Evolutionary conservation across 257 asterid species (phyloP).

Genomic region (Leonotis leonurus): DNA sequence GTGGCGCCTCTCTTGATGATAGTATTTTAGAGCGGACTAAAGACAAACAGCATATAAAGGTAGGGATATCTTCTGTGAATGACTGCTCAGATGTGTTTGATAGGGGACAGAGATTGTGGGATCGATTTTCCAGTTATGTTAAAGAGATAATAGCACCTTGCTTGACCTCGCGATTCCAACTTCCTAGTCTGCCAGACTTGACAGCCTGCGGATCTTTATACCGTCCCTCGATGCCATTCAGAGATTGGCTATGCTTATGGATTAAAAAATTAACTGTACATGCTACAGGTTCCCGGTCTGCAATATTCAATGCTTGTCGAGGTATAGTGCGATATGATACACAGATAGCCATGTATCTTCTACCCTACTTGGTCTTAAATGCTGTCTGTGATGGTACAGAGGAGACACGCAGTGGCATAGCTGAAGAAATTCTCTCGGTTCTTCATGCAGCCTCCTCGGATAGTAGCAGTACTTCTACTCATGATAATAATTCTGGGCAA

Average conservation of each 20-base stretch:
- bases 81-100: slow-evolving; percentile 36
- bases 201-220: slow-evolving; percentile 80
- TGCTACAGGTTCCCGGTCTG: slow-evolving; percentile 81
- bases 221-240: slow-evolving; percentile 77
- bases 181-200: slow-evolving; percentile 58
- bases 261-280: slow-evolving; percentile 73
- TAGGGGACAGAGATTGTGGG: slow-evolving; percentile 92
- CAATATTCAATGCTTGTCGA: slow-evolving; percentile 88
- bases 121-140: slow-evolving; percentile 82
- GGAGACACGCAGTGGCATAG: slow-evolving; percentile 83
- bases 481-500: slow-evolving; percentile 64
- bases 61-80: slow-evolving; percentile 31
- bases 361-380: slow-evolving; percentile 86
- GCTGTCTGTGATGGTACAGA: slow-evolving; percentile 86
- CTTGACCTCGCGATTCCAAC: slow-evolving; percentile 79
- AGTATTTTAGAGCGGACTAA: slow-evolving; percentile 38
- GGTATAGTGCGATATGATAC: slow-evolving; percentile 95
- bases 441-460: slow-evolving; percentile 76
- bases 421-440: slow-evolving; percentile 80
- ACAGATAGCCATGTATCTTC: slow-evolving; percentile 93
- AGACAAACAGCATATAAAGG: slow-evolving; percentile 30
- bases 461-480: slow-evolving; percentile 38
- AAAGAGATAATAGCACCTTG: slow-evolving; percentile 99
- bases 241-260: slow-evolving; percentile 85
- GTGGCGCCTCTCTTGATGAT: slow-evolving; percentile 70